Evolutionary conservation across 768 basidiomycete species (phyloP), one percentile per base, ranked within the genome.

Genomic region (Termitomyces sp.): DNA sequence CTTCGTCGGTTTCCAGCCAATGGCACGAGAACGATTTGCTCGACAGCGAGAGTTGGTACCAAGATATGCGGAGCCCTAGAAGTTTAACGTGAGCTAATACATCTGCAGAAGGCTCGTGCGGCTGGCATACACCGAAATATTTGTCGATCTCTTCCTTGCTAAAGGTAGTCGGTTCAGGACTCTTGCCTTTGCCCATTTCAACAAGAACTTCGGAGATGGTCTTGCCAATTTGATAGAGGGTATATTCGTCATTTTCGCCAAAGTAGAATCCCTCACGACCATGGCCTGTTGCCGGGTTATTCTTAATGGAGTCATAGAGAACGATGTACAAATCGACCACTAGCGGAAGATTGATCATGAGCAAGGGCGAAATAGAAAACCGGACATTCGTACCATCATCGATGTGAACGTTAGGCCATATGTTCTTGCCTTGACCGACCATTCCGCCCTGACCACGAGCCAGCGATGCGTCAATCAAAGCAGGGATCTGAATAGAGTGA

Each of bases 341-440:
- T 81, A 56, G 14, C 32, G 21, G 17, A n/a, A 19, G 12, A n/a
- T n/a, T n/a, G n/a, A n/a, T n/a, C 10, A 37, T 45, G 37, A 46
- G 37, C 14, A 42, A n/a, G 17, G 27, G 23, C 32, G 34, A 46
- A 31, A 34, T 49, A 45, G 8, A 45, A 34, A 1, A 44, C n/a
- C 27, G 32, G 25, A 9, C 17, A 21, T 16, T 54, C 75, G 51
- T 56, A 83, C 83, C 61, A 43, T 86, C 84, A 38, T 81, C 69
- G 38, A 84, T 74, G 59, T 82, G 65, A 5, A 85, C 80, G 57
- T 83, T 71, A 0, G 79, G 77, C 86, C 84, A 89, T 6, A 82
- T 43, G 53, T 86, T 84, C 63, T 75, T 69, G 1, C 87, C 87
- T 41, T 75, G 62, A 0, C 86, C 85, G 4, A 87, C 71, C 62